These are phyloP conservation scores for Thermothielavioides terrestris DNA, from an alignment of 495 filamentous ascomycete species.

Conservation along the genomic window DNA sequence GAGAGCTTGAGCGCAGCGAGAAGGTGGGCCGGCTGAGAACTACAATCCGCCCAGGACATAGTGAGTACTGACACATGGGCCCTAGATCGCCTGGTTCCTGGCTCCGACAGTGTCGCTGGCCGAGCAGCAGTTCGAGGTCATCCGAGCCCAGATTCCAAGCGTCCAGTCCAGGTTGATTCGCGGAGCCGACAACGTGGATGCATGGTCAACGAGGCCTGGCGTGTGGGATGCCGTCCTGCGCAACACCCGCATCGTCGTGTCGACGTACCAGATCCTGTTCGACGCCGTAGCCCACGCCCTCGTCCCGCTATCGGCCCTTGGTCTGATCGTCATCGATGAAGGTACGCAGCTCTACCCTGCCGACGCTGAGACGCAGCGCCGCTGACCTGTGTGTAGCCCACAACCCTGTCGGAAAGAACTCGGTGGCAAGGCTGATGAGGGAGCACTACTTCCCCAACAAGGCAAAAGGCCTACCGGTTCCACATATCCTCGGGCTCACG, in stretches of 20 bases:
- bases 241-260: slow-evolving; percentile 64
- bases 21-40: no score
- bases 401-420: slow-evolving; percentile 53
- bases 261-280: slow-evolving; percentile 64
- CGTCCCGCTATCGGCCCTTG: slow-evolving; percentile 55
- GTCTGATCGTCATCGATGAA: slow-evolving; percentile 84
- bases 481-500: slow-evolving; percentile 73
- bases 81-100: slow-evolving; percentile 76
- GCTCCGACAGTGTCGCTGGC: slow-evolving; percentile 70
- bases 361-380: background rate
- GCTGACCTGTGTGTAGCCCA: slow-evolving; percentile 47
- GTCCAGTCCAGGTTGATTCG: slow-evolving; percentile 56
- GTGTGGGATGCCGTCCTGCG: slow-evolving; percentile 67
- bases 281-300: slow-evolving; percentile 80
- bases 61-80: slow-evolving; percentile 11
- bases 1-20: slow-evolving; percentile 56
- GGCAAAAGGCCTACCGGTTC: slow-evolving; percentile 38
- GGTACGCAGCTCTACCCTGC: slow-evolving; percentile 37
- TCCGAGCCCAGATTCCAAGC: slow-evolving; percentile 53
- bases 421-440: slow-evolving; percentile 71
- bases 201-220: slow-evolving; percentile 57
- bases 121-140: slow-evolving; percentile 59
- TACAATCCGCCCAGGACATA: no score
- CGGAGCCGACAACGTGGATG: slow-evolving; percentile 61
- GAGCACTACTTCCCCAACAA: slow-evolving; percentile 54